Base-by-base conservation (phyloP, 1,284 basidiomycete genomes). In the Apiotrichum siamense region DNA sequence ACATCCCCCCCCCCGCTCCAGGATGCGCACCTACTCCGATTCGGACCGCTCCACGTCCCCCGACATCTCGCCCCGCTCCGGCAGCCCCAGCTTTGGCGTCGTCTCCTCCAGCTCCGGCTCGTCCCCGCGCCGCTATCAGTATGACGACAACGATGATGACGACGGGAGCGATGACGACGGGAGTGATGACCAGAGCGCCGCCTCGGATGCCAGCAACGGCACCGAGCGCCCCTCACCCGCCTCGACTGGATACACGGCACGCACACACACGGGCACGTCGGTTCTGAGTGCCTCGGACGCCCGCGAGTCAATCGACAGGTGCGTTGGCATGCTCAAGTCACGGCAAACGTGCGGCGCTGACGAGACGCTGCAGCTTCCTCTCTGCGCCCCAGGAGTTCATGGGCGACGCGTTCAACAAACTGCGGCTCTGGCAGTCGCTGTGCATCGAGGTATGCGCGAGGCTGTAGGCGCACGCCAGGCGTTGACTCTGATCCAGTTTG, bases 371-470 rank as follows among this genome's bases (percentile, higher is more conserved):
- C 52, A 57, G 55, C 12, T 57, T 57, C 40, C 43, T 57, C 25
- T 18, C 9, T 12, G 49, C 50, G 17, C 36, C 51, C 3, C 21
- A 35, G 25, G 47, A 41, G 10, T 67, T 64, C 43, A 65, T 60
- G 50, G 48, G 52, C 13, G 56, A 58, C 31, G 55, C 60, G 42
- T 59, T 53, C 9, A 70, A 70, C 52, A 70, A 69, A 50, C 58
- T 73, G 10, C 58, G 62, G 13, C 52, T 73, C 10, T 73, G 69
- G 69, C 71, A 72, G 49, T 59, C 71, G 1, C 55, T 73, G 23
- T 71, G 68, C 41, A 57, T 70, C 39, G 70, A 73, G 56, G 68
- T 70, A 39, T 54, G 68, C 46, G 7, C 15, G 12, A 3, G 17
- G 11, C 6, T 29, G 3, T 12, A 7, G 3, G 26, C 7, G 21